These are phyloP conservation scores for Ramularia endophylla DNA, from an alignment of 2,329 filamentous ascomycete species.

Conservation along the genomic window DNA sequence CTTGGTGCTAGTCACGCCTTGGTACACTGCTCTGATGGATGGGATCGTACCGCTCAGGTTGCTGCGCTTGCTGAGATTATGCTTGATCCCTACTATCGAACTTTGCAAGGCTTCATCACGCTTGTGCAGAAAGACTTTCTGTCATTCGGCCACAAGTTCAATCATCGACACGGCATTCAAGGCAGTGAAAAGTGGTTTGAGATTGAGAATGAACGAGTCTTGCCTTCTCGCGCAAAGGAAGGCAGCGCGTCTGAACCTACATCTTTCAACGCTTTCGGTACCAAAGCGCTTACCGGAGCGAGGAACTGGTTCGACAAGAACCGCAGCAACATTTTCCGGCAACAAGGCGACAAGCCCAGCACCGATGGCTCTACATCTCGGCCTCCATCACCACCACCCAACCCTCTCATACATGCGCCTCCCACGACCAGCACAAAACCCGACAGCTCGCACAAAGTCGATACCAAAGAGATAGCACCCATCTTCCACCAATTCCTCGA, in stretches of 20 bases:
- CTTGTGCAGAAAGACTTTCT: constrained; percentile 97
- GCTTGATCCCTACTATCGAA: constrained; percentile 92
- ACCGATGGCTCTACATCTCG: constrained; percentile 46
- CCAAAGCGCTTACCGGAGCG: constrained; percentile 61
- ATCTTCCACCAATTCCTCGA: constrained; percentile 98
- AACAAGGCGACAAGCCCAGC: constrained; percentile 54
- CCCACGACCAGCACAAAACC: constrained; percentile 39
- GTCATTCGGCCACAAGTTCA: constrained; percentile 97
- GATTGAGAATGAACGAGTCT: constrained; percentile 71
- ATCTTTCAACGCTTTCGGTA: constrained; percentile 51
- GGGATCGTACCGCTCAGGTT: constrained; percentile 94
- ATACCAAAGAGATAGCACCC: constrained; percentile 85
- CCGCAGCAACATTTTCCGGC: constrained; percentile 25
- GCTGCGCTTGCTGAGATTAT: constrained; percentile 88
- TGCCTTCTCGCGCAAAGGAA: constrained; percentile 37
- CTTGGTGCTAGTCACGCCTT: constrained; percentile 91
- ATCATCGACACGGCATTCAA: constrained; percentile 80
- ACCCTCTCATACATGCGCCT: constrained; percentile 44
- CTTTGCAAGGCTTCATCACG: constrained; percentile 88
- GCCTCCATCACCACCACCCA: constrained; percentile 31
- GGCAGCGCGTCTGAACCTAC: constrained; percentile 34
- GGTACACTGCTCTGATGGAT: constrained; percentile 97
- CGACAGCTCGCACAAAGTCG: constrained; percentile 61
- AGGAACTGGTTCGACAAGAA: constrained; percentile 86
- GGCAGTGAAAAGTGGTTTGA: constrained; percentile 93